A percentile compares a stretch with the other conserved stretches of the same genome.
Evolutionary conservation across 345 rosid species (phyloP).

Genomic region (Citrus reticulata): DNA sequence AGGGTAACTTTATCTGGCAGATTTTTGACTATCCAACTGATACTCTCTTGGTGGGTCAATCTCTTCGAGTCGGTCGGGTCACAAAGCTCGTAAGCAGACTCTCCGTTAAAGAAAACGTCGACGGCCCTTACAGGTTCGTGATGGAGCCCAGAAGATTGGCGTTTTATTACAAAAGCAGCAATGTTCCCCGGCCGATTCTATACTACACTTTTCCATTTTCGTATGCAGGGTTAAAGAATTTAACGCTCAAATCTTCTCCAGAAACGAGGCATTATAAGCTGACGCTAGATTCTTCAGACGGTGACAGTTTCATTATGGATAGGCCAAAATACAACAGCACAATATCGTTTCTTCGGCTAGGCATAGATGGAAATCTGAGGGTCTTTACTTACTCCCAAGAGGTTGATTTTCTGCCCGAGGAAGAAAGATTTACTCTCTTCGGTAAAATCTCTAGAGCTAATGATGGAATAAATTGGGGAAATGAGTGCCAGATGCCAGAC

Average conservation of each 20-base stretch:
- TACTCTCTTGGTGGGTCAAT: constrained; percentile 56
- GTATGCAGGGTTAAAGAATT: constrained; percentile 2
- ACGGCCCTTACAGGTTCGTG: constrained; percentile 56
- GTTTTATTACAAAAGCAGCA: constrained; percentile 31
- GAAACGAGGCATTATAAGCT: constrained; percentile 10
- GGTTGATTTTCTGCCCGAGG: constrained; percentile 34
- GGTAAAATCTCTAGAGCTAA: constrained; percentile 3
- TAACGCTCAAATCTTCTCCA: constrained; percentile 20
- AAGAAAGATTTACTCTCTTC: constrained; percentile 42
- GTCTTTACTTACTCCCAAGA: constrained; percentile 35
- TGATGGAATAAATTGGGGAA: background rate
- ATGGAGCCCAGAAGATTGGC: constrained; percentile 39
- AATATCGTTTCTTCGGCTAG: constrained; percentile 34
- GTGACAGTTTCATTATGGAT: background rate
- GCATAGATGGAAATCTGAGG: constrained; percentile 45
- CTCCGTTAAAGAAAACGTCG: constrained; percentile 22
- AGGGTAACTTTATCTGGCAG: constrained; percentile 48
- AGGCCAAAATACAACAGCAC: constrained; percentile 42
- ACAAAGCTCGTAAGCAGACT: constrained; percentile 50
- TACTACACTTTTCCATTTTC: constrained; percentile 19
- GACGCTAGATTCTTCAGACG: background rate
- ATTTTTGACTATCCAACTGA: constrained; percentile 62
- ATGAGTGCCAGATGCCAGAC: constrained; percentile 39
- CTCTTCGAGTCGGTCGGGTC: constrained; percentile 25
- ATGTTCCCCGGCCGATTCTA: constrained; percentile 21